A percentile compares a stretch with the other conserved stretches of the same genome.
Conservation (phyloP, 139 green algal species). For the Chlamydomonas sphaeroides region DNA sequence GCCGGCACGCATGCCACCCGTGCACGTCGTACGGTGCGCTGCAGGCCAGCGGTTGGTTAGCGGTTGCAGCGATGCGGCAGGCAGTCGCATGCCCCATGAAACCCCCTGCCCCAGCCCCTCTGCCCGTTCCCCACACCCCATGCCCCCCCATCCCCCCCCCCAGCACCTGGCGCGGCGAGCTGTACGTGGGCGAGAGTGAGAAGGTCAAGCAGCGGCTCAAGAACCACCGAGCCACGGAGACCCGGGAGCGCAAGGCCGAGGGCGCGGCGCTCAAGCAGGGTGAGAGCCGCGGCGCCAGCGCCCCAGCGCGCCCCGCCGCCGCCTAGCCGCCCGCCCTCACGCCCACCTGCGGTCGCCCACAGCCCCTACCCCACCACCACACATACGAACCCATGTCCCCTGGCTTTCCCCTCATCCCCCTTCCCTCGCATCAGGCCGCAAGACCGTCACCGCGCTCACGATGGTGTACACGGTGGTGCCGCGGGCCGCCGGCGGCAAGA, state of each 20-base stretch:
- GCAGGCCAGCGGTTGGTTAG: no score
- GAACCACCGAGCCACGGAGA: not conserved
- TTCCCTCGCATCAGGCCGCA: not conserved
- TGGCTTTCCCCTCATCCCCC: not conserved
- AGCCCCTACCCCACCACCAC: not conserved
- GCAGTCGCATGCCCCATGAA: no score
- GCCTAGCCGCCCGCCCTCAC: no score
- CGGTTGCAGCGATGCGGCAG: no score
- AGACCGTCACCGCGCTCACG: not conserved
- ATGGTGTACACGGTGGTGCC: slow-evolving; percentile 16
- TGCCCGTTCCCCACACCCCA: no score
- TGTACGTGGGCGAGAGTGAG: slow-evolving; percentile 35
- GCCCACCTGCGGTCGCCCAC: not conserved
- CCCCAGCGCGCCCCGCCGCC: no score
- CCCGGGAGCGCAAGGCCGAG: not conserved
- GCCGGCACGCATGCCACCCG: no score
- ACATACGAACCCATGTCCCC: not conserved
- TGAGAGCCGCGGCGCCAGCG: not conserved
- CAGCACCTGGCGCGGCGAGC: slow-evolving; percentile 8
- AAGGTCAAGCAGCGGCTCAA: not conserved
- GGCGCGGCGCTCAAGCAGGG: not conserved
- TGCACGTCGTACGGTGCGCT: no score
- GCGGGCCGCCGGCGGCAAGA: not conserved
- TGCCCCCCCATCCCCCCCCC: no score
- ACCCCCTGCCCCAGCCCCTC: no score